Base-by-base conservation (phyloP, 176 grass and related monocot genomes). In the Raddia distichophylla region DNA sequence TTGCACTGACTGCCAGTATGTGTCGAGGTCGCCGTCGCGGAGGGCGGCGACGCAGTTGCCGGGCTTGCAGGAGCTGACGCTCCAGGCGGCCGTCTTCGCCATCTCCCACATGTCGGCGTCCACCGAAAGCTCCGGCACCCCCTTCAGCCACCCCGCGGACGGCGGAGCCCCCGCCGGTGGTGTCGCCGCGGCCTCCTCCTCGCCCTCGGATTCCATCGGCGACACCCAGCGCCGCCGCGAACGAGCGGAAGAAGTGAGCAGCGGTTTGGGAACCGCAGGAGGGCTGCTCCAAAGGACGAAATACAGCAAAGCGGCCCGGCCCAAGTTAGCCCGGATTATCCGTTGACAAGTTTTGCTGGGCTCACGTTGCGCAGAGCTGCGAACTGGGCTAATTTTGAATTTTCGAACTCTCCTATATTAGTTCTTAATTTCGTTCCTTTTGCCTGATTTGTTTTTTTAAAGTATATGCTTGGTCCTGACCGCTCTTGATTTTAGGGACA, bases 51-150 rank as follows among this genome's bases (percentile, higher is more conserved):
- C 90, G 84, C 90, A 84, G 84, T 98, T 95, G 75, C 90, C 92
- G 27, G 92, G 88, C 84, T 95, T 95, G 92, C 80, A 93, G 65
- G 92, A 98, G 90, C 95, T 95, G 53, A 98, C 92, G 80, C 92
- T 98, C 89, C 92, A 95, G 60, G 90, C 88, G 0, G 95, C 92
- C 17, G 86, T 98, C 90, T 95, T 93, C 8, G 92, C 90, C 84
- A 93, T 91, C 86, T 93, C 95, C 9, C 88, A 78, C 78, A 91
- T 90, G 77, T 89, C 92, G 35, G 70, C 71, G 8, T 98, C 92
- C 56, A 91, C 88, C 20, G 64, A 37, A 0, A 98, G 79, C 50
- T 98, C 85, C 18, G 65, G 82, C 57, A 68, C 82, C 1, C 92
- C 95, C 56, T 79, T 95, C 40, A 95, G 79, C 59, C 88, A 74